phyloP scores from a whole-genome alignment of 306 rosid species.

The Pachyrhizus erosus region DNA sequence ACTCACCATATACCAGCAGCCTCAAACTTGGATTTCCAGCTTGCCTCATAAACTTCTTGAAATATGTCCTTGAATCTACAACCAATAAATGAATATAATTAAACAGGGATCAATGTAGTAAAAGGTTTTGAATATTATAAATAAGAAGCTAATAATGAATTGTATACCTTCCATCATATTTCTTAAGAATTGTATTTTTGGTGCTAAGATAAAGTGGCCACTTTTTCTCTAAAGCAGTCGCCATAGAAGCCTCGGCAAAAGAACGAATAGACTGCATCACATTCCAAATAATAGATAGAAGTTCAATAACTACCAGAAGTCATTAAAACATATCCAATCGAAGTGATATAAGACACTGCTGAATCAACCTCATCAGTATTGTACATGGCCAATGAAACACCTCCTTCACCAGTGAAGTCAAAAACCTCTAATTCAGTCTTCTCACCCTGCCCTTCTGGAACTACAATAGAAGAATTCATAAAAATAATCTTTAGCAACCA shows the following conservation, averaged over 20 bases:
- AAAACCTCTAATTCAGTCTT: conserved; percentile 80
- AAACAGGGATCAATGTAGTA: conserved; percentile 1
- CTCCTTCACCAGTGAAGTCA: conserved; percentile 91
- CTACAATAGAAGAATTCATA: conserved; percentile 52
- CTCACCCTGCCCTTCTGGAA: conserved; percentile 81
- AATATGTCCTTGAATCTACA: conserved; percentile 98
- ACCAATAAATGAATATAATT: conserved; percentile 37
- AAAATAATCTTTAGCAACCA: conserved; percentile 18
- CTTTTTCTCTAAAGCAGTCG: conserved; percentile 83
- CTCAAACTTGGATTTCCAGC: conserved; percentile 92
- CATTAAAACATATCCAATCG: conserved; percentile 22
- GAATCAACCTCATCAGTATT: conserved; percentile 91
- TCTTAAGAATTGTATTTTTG: conserved; percentile 96
- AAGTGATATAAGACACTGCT: conserved; percentile 38
- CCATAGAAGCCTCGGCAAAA: conserved; percentile 94
- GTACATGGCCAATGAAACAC: conserved; percentile 91
- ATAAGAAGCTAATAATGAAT: conserved; percentile 31
- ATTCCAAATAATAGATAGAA: conserved; percentile 31
- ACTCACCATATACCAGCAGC: conserved; percentile 97
- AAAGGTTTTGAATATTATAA: conserved; percentile 6
- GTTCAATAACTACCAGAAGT: conserved; percentile 36
- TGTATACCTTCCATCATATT: conserved; percentile 95
- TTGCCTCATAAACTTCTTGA: conserved; percentile 95
- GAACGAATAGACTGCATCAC: conserved; percentile 80
- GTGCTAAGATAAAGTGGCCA: conserved; percentile 99